Evolutionary conservation across 1,284 basidiomycete genomes (phyloP).

Genomic region (Dichomitus squalens): DNA sequence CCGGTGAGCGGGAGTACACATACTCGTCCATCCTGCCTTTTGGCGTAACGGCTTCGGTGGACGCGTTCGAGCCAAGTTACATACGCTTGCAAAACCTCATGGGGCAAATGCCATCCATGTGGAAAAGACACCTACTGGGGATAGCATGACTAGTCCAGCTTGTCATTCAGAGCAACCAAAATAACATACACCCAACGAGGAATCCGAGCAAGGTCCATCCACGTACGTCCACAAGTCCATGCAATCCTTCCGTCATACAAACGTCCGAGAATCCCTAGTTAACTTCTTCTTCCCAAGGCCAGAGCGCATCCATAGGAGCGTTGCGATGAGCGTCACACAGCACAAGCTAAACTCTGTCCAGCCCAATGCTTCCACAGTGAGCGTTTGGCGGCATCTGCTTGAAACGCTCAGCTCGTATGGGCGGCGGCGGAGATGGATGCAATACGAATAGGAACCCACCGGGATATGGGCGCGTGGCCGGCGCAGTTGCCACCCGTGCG

Average conservation of each 20-base stretch:
- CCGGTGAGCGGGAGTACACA: too few relatives aligned
- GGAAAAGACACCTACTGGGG: too few relatives aligned
- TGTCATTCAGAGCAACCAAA: background rate
- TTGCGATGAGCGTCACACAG: constrained; percentile 54
- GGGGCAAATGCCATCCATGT: too few relatives aligned
- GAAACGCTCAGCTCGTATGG: constrained; percentile 16
- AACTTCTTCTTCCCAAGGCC: constrained; percentile 41
- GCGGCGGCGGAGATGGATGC: constrained; percentile 2
- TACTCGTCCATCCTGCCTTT: too few relatives aligned
- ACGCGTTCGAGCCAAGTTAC: too few relatives aligned
- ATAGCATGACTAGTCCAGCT: background rate
- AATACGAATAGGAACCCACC: constrained; percentile 34
- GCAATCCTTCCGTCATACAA: constrained; percentile 31
- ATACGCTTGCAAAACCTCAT: too few relatives aligned
- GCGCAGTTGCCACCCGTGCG: constrained; percentile 61
- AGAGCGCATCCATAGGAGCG: constrained; percentile 61
- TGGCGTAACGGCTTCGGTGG: too few relatives aligned
- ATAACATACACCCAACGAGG: background rate
- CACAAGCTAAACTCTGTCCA: constrained; percentile 78
- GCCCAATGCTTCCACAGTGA: constrained; percentile 72
- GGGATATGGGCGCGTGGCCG: constrained; percentile 52
- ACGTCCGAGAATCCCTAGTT: constrained; percentile 48
- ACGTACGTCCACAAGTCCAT: background rate
- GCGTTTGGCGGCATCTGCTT: constrained; percentile 63
- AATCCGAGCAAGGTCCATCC: background rate